These are phyloP conservation scores for Pseudonitzschia multiseries DNA, from an alignment of 108 stramenopile genomes.

Conservation along the genomic window DNA sequence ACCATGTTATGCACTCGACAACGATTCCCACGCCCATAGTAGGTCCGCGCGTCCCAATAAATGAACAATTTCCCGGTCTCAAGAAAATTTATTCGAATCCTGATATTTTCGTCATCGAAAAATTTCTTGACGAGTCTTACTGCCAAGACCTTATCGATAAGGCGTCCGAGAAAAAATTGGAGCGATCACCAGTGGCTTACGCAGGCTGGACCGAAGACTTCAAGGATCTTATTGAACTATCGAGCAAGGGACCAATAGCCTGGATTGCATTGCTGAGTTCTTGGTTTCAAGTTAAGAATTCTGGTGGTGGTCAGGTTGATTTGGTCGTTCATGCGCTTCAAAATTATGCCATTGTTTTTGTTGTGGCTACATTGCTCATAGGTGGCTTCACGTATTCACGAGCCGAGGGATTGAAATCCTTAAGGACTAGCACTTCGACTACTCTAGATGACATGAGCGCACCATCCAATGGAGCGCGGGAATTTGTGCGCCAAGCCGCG, in stretches of 20 bases:
- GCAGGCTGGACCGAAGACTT: slow-evolving; percentile 78
- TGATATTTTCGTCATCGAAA: slow-evolving; percentile 68
- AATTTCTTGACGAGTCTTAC: slow-evolving; percentile 46
- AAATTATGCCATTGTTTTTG: slow-evolving; percentile 57
- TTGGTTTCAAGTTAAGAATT: slow-evolving; percentile 55
- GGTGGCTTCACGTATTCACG: slow-evolving; percentile 49
- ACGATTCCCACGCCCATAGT: slow-evolving; percentile 9
- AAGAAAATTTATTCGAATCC: slow-evolving; percentile 64
- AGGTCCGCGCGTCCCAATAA: slow-evolving; percentile 51
- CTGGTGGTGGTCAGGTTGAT: slow-evolving; percentile 29
- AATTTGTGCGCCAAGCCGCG: slow-evolving; percentile 56
- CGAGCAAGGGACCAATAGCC: slow-evolving; percentile 71
- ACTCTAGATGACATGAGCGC: slow-evolving; percentile 62
- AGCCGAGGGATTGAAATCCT: slow-evolving; percentile 50
- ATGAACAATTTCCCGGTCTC: slow-evolving; percentile 54
- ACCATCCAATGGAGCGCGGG: slow-evolving; percentile 33
- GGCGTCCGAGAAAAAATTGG: slow-evolving; percentile 49
- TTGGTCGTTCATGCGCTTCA: slow-evolving; percentile 60
- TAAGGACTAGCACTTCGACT: slow-evolving; percentile 72
- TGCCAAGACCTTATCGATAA: slow-evolving; percentile 58
- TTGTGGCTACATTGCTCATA: slow-evolving; percentile 43
- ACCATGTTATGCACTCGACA: neutral
- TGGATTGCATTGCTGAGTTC: slow-evolving; percentile 63
- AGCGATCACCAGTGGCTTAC: slow-evolving; percentile 73
- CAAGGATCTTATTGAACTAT: slow-evolving; percentile 65